Percentiles rank a stretch among this genome's conserved stretches.
Evolutionary conservation across 169 alveolate species (phyloP).

Genomic region (Plasmodium fragile): DNA sequence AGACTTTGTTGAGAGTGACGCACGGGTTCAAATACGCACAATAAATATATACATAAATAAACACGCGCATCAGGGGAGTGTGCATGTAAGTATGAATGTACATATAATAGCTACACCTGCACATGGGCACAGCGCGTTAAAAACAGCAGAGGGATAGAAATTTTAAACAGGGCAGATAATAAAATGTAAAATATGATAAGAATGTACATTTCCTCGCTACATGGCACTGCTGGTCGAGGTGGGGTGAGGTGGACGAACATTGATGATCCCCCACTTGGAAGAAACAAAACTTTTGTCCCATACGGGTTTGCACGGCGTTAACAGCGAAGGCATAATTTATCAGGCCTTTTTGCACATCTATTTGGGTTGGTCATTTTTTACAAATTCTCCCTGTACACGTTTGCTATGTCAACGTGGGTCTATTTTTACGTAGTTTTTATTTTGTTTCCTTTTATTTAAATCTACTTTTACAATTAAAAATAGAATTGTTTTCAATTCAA

Average conservation of each 20-base stretch:
- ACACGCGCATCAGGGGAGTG: not conserved
- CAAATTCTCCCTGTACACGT: not conserved
- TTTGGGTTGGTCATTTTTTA: not conserved
- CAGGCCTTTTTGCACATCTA: not conserved
- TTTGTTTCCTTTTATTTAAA: not conserved
- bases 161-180: not conserved
- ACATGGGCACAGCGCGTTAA: not conserved
- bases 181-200: not conserved
- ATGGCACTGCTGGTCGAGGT: not conserved
- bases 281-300: not conserved
- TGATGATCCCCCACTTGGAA: not conserved
- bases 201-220: not conserved
- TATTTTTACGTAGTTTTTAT: not conserved
- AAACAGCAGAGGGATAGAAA: not conserved
- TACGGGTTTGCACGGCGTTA: not conserved
- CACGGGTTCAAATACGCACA: not conserved
- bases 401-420: not conserved
- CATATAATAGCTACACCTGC: not conserved
- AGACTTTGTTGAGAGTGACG: not conserved
- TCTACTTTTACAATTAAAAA: not conserved
- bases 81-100: not conserved
- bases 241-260: not conserved
- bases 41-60: not conserved
- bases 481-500: not conserved
- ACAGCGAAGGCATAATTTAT: not conserved